These are phyloP conservation scores for Cadophora luteo-olivacea DNA, from an alignment of 2,329 filamentous ascomycete genomes.

Conservation along the genomic window DNA sequence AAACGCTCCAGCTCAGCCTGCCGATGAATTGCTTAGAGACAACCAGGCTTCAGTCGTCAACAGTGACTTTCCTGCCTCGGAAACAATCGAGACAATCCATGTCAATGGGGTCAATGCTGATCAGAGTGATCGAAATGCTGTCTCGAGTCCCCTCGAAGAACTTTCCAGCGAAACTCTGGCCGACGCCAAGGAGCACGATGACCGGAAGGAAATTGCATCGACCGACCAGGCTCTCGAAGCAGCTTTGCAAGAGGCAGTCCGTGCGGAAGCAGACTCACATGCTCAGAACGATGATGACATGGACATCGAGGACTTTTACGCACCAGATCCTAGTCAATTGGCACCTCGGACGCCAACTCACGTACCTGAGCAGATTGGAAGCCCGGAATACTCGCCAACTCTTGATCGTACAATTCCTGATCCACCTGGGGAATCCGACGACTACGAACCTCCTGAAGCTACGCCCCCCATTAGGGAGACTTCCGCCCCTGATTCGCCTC, in stretches of 20 bases:
- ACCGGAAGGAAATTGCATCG: slow-evolving; percentile 13
- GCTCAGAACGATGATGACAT: slow-evolving; percentile 26
- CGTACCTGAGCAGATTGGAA: slow-evolving; percentile 30
- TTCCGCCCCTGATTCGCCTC: slow-evolving; percentile 44
- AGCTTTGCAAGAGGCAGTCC: slow-evolving; percentile 40
- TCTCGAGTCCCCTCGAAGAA: background rate
- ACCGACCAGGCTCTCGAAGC: slow-evolving; percentile 39
- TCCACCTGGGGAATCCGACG: slow-evolving; percentile 51
- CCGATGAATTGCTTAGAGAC: background rate
- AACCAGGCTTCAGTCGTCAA: background rate
- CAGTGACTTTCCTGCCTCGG: background rate
- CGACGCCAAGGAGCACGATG: background rate
- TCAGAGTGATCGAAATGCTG: background rate
- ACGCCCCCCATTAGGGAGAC: slow-evolving; percentile 34
- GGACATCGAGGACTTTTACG: slow-evolving; percentile 39
- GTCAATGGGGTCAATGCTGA: background rate
- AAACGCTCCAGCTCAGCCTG: background rate
- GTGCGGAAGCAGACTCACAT: slow-evolving; percentile 40
- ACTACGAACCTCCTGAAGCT: slow-evolving; percentile 61
- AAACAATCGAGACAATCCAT: background rate
- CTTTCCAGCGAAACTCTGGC: background rate
- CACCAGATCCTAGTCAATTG: slow-evolving; percentile 29
- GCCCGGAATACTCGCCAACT: slow-evolving; percentile 37
- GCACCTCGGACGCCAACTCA: slow-evolving; percentile 23
- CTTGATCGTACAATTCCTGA: slow-evolving; percentile 32